These are phyloP conservation scores for Calvatia gigantea DNA, from an alignment of 768 basidiomycete species.

Conservation along the genomic window DNA sequence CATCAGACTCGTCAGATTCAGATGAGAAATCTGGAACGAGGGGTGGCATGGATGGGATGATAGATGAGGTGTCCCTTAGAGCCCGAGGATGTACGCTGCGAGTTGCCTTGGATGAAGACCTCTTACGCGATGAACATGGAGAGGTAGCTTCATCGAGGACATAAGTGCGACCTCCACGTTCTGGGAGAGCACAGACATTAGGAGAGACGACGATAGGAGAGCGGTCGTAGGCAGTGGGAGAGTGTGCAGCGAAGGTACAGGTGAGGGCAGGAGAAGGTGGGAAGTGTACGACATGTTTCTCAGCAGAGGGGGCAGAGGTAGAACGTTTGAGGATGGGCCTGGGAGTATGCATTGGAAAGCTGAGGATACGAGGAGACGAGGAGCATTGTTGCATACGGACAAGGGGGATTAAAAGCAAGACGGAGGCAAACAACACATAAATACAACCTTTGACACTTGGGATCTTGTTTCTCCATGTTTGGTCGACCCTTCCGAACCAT, in stretches of 20 bases:
- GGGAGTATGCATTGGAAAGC: slow-evolving; percentile 29
- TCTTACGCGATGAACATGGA: slow-evolving; percentile 34
- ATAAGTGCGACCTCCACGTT: slow-evolving; percentile 73
- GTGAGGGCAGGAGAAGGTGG: slow-evolving; percentile 52
- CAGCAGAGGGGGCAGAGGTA: slow-evolving; percentile 21
- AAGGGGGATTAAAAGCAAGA: slow-evolving; percentile 3
- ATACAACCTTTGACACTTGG: not conserved
- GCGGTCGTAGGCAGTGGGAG: slow-evolving; percentile 69
- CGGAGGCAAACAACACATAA: not conserved
- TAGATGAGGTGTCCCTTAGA: slow-evolving; percentile 13
- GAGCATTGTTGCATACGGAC: slow-evolving; percentile 2
- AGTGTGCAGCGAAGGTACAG: slow-evolving; percentile 48
- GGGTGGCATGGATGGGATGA: slow-evolving; percentile 32
- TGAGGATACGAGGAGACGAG: slow-evolving; percentile 2
- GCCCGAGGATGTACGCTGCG: slow-evolving; percentile 8
- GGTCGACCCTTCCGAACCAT: not conserved
- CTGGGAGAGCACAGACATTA: slow-evolving; percentile 74
- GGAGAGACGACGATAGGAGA: slow-evolving; percentile 73
- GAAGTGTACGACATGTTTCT: slow-evolving; percentile 41
- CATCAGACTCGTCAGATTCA: slow-evolving; percentile 66
- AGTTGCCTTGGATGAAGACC: slow-evolving; percentile 13
- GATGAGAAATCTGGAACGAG: slow-evolving; percentile 62
- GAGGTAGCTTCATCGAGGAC: slow-evolving; percentile 45
- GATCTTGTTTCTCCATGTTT: not conserved
- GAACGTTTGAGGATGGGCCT: slow-evolving; percentile 60